Evolutionary conservation across 2,329 filamentous ascomycete species (phyloP), one percentile per base, ranked within the genome.

Genomic region (Ceratocystis destructans): DNA sequence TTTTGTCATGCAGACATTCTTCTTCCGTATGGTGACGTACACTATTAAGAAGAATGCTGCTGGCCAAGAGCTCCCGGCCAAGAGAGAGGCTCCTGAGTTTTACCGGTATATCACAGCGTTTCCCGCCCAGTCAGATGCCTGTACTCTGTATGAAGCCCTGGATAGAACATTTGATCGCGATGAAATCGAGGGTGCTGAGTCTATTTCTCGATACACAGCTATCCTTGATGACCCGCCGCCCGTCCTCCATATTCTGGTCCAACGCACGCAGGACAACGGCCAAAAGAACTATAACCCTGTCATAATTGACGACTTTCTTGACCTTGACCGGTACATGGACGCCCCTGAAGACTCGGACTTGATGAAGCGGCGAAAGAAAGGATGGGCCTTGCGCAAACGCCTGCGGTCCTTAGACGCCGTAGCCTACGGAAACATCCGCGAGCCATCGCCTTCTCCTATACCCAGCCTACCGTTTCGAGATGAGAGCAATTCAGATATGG

Each of bases 321-420:
- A 89, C 72, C 79, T 99, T 64, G 94, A 97, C 75, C 84, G 92
- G 33, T 99, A 96, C 74, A 87, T 92, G 81, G 86, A 90, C 68
- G 82, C 83, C 3, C 78, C 81, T 0, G 78, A 80, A 3, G 80
- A 84, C 50, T 83, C 85, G 2, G 76, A 81, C 1, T 77, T 90
- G 1, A 83, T 89, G 73, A 77, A 80, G 55, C 79, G 83, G 55
- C 85, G 90, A 33, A 81, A 86, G 68, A 79, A 87, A 68, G 84
- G 84, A 57, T 96, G 93, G 93, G 81, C 82, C 59, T 84, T 88
- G 75, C 64, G 67, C 53, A 68, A 68, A 33, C 67, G 67, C 4
- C 28, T 68, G 3, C 45, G 55, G 6, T 55, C 57, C 6, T 17
- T 68, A 25, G 53, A 64, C 44, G 28, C 62, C 17, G 28, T 33